phyloP scores from a whole-genome alignment of 169 alveolate species.

The Plasmodium sp. region DNA sequence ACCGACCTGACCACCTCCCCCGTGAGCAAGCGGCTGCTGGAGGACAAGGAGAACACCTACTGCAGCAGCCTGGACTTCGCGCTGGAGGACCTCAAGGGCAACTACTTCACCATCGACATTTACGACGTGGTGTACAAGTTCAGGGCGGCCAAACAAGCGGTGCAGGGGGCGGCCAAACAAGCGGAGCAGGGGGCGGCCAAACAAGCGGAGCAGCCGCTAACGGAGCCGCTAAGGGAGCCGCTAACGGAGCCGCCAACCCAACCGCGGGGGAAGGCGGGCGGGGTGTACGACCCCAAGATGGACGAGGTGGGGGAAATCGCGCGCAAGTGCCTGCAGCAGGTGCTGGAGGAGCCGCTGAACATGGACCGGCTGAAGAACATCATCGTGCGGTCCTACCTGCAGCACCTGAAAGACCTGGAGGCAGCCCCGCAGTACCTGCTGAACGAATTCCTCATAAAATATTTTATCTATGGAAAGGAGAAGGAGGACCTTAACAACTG shows the following conservation, averaged over 20 bases:
- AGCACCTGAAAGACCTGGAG: slow-evolving; percentile 77
- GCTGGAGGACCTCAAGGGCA: slow-evolving; percentile 73
- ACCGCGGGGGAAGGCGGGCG: background rate
- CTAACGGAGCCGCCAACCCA: background rate
- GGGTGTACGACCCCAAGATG: slow-evolving; percentile 42
- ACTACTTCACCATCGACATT: slow-evolving; percentile 65
- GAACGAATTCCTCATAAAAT: slow-evolving; percentile 75
- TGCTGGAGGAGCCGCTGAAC: slow-evolving; percentile 66
- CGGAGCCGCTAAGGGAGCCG: background rate
- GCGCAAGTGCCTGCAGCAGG: slow-evolving; percentile 59
- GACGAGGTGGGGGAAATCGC: slow-evolving; percentile 69
- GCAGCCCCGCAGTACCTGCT: slow-evolving; percentile 77
- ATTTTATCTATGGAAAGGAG: slow-evolving; percentile 70
- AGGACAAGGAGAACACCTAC: slow-evolving; percentile 77
- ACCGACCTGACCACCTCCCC: slow-evolving; percentile 81
- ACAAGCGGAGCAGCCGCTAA: background rate
- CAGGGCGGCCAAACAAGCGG: background rate
- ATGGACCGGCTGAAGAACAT: slow-evolving; percentile 78
- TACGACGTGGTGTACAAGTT: slow-evolving; percentile 77
- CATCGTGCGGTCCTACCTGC: slow-evolving; percentile 73
- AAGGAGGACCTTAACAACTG: slow-evolving; percentile 70
- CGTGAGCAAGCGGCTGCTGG: slow-evolving; percentile 74
- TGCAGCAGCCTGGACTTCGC: slow-evolving; percentile 80
- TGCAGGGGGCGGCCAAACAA: background rate
- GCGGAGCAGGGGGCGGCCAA: too few relatives aligned